Conservation (phyloP, 345 rosid genomes). For the Eucalyptus viminalis region DNA sequence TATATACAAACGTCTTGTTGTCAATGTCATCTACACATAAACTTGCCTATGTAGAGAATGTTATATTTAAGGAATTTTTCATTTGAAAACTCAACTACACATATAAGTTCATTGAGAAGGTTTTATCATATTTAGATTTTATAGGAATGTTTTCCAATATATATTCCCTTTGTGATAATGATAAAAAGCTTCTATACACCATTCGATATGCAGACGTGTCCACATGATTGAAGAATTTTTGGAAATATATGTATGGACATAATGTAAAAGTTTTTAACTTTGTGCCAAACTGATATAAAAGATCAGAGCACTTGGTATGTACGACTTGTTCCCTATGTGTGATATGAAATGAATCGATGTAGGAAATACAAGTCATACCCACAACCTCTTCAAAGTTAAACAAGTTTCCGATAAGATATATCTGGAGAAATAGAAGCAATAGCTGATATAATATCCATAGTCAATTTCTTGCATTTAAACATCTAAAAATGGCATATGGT, state of each 20-base stretch:
- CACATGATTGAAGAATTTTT: not conserved
- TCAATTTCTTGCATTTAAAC: not conserved
- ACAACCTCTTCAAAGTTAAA: not conserved
- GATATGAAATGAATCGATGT: not conserved
- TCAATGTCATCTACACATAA: not conserved
- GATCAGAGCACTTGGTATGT: not conserved
- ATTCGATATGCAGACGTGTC: not conserved
- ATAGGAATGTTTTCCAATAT: not conserved
- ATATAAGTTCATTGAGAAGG: not conserved
- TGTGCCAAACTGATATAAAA: not conserved
- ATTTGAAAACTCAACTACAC: not conserved
- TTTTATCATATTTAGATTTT: not conserved
- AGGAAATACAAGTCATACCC: not conserved
- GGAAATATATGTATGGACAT: not conserved
- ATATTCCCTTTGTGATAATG: not conserved
- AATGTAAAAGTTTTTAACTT: not conserved
- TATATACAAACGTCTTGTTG: not conserved
- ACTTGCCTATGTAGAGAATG: not conserved
- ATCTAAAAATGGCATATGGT: not conserved
- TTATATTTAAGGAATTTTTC: not conserved
- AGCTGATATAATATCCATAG: not conserved
- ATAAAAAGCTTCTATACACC: not conserved
- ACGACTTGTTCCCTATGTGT: not conserved
- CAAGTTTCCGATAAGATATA: not conserved
- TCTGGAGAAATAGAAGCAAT: not conserved